Evolutionary conservation across 2,329 filamentous ascomycete genomes (phyloP).

Genomic region (Aspergillus neoniger): DNA sequence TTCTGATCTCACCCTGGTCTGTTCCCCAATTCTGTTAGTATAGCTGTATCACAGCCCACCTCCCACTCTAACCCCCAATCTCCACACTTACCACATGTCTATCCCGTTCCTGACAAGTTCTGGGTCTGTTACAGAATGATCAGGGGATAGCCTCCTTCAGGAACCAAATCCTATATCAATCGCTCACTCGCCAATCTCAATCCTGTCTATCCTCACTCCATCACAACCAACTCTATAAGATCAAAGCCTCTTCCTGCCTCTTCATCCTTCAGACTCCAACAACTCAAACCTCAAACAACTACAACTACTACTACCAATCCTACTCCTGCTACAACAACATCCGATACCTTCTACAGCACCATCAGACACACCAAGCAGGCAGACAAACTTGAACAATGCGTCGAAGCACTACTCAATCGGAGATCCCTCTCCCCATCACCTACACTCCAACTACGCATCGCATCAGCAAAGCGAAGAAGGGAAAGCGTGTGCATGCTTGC

Average conservation of each 20-base stretch:
- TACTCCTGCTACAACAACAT: slow-evolving; percentile 17
- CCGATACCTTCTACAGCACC: slow-evolving; percentile 8
- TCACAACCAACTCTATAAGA: slow-evolving; percentile 20
- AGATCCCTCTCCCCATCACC: slow-evolving; percentile 40
- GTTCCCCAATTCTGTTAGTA: slow-evolving; percentile 16
- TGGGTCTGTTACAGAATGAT: slow-evolving; percentile 24
- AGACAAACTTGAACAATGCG: slow-evolving; percentile 29
- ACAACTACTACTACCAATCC: too few relatives aligned
- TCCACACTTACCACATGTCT: slow-evolving; percentile 20
- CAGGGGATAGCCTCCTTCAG: slow-evolving; percentile 24
- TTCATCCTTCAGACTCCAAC: background rate
- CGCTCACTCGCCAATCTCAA: slow-evolving; percentile 24
- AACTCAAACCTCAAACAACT: slow-evolving; percentile 8
- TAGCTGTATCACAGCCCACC: slow-evolving; percentile 25
- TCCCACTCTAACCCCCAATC: slow-evolving; percentile 14
- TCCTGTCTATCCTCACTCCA: slow-evolving; percentile 25
- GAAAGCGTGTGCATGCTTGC: slow-evolving; percentile 53
- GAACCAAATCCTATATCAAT: slow-evolving; percentile 25
- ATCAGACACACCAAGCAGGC: slow-evolving; percentile 24
- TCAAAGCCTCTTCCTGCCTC: slow-evolving; percentile 9
- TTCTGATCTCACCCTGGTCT: slow-evolving; percentile 21
- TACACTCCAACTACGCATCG: slow-evolving; percentile 54
- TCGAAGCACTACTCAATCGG: slow-evolving; percentile 29
- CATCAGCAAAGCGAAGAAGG: slow-evolving; percentile 56
- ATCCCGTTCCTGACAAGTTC: slow-evolving; percentile 21